A percentile compares a stretch with the other conserved stretches of the same genome.
Conservation (phyloP, 148 eudicot species). For the Spergularia marina region DNA sequence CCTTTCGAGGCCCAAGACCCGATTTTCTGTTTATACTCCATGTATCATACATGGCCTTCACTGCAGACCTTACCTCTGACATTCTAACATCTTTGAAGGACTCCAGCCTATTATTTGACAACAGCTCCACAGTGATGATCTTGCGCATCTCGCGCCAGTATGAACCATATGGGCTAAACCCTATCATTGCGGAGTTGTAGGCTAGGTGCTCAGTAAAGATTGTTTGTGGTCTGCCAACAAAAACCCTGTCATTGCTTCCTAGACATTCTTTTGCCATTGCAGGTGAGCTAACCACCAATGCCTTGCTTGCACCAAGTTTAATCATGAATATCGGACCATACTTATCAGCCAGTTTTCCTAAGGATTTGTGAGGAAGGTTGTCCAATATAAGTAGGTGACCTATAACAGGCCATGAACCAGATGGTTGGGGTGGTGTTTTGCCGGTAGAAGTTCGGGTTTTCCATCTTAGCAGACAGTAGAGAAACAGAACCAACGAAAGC, state of each 20-base stretch:
- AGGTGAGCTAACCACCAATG: neutral
- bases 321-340: slow-evolving; percentile 24
- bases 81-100: slow-evolving; percentile 18
- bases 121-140: slow-evolving; percentile 28
- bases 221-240: slow-evolving; percentile 26
- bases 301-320: neutral
- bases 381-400: slow-evolving; percentile 24
- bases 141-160: slow-evolving; percentile 48
- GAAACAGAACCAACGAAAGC: neutral
- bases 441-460: neutral
- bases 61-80: slow-evolving; percentile 25
- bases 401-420: slow-evolving; percentile 18
- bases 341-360: slow-evolving; percentile 33
- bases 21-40: no score
- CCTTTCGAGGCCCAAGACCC: no score
- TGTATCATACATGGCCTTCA: slow-evolving; percentile 7
- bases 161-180: slow-evolving; percentile 30
- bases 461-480: neutral
- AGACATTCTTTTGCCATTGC: slow-evolving; percentile 38
- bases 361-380: slow-evolving; percentile 9
- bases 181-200: slow-evolving; percentile 40
- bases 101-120: slow-evolving; percentile 32
- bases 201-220: slow-evolving; percentile 19
- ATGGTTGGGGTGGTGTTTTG: slow-evolving; percentile 14
- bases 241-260: slow-evolving; percentile 34